These are phyloP conservation scores for Leishmania guyanensis DNA, from an alignment of 208 protist genomes.

Conservation along the genomic window DNA sequence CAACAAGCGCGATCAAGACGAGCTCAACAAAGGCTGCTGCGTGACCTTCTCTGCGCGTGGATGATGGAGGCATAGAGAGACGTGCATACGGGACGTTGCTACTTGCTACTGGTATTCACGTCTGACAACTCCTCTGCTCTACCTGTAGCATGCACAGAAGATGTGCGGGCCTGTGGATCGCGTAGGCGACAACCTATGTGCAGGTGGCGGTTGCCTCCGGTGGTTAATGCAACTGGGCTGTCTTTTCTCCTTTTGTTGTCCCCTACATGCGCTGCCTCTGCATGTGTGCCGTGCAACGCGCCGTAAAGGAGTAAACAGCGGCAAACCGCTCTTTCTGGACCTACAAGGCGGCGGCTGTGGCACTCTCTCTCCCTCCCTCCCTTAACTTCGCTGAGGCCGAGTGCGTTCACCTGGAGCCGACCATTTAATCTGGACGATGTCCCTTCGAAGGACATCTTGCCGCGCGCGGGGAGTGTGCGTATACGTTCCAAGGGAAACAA, in stretches of 20 bases:
- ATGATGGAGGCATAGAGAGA: neutral
- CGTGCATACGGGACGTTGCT: too few species aligned
- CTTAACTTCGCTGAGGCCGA: neutral
- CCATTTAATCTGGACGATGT: neutral
- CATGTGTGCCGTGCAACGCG: neutral
- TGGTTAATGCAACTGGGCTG: neutral
- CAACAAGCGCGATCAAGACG: constrained; percentile 3
- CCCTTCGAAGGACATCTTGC: neutral
- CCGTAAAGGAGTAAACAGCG: neutral
- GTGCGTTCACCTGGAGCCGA: neutral
- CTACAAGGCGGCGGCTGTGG: neutral
- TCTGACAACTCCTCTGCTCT: neutral
- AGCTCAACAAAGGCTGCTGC: constrained; percentile 3
- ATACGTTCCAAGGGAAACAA: neutral
- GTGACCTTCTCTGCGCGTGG: neutral
- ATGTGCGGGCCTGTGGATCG: neutral
- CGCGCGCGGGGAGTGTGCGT: neutral
- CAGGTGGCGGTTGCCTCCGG: neutral
- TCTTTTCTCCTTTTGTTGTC: neutral
- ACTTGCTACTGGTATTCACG: neutral
- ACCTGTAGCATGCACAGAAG: neutral
- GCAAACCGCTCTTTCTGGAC: neutral
- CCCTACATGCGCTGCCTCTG: neutral
- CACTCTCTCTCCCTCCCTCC: neutral
- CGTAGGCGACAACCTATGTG: neutral